A percentile compares a stretch with the other conserved stretches of the same genome.
phyloP scores from a whole-genome alignment of 768 basidiomycete species.

The Clathrus columnatus region DNA sequence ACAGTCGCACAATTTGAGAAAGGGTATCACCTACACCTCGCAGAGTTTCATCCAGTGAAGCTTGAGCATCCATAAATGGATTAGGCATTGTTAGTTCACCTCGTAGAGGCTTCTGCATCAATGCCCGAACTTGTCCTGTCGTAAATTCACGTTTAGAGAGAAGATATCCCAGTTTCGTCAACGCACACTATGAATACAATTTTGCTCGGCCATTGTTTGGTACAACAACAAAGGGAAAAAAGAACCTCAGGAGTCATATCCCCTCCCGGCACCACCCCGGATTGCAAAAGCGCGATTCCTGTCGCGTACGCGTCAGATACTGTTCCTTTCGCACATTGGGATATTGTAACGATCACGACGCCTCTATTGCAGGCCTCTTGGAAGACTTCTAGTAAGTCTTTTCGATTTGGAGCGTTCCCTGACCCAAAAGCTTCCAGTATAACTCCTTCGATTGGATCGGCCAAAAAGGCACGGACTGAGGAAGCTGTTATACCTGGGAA shows the following conservation, averaged over 20 bases:
- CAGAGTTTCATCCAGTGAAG: slow-evolving; percentile 36
- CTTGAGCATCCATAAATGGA: slow-evolving; percentile 13
- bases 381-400: slow-evolving; percentile 66
- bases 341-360: slow-evolving; percentile 83
- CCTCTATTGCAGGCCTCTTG: slow-evolving; percentile 77
- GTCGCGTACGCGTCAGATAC: slow-evolving; percentile 82
- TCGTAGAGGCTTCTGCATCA: slow-evolving; percentile 72
- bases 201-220: slow-evolving; percentile 4
- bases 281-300: slow-evolving; percentile 55
- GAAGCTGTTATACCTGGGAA: slow-evolving; percentile 80
- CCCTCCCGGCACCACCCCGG: slow-evolving; percentile 75
- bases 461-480: slow-evolving; percentile 69
- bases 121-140: slow-evolving; percentile 55
- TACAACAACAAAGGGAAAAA: background rate
- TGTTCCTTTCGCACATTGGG: slow-evolving; percentile 81
- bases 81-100: slow-evolving; percentile 70
- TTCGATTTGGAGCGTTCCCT: slow-evolving; percentile 82
- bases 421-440: slow-evolving; percentile 89
- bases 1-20: slow-evolving; percentile 59
- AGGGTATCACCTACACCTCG: slow-evolving; percentile 59
- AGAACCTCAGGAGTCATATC: slow-evolving; percentile 94
- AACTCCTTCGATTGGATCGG: slow-evolving; percentile 66
- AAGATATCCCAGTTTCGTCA: slow-evolving; percentile 84
- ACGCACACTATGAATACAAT: slow-evolving; percentile 60
- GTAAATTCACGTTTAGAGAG: slow-evolving; percentile 78